These are phyloP conservation scores for Verbena officinalis DNA, from an alignment of 257 asterid genomes.

Conservation along the genomic window DNA sequence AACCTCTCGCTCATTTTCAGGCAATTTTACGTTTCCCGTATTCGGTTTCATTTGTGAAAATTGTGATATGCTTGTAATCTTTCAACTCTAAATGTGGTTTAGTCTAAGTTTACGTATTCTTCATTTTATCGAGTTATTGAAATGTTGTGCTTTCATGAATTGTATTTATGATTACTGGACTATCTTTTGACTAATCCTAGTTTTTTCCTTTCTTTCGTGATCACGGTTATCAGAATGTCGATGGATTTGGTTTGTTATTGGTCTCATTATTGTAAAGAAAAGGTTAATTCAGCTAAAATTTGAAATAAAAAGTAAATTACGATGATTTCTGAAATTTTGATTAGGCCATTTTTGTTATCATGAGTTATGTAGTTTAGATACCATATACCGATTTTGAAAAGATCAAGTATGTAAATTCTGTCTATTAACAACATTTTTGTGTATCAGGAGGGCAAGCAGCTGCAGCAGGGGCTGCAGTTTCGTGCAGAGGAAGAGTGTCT, in stretches of 20 bases:
- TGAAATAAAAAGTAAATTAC: neutral
- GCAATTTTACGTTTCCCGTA: slow-evolving; percentile 24
- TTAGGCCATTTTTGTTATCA: too few species aligned
- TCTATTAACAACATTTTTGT: neutral
- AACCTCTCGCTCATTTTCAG: slow-evolving; percentile 53
- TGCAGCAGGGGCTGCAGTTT: slow-evolving; percentile 57
- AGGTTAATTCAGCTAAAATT: neutral
- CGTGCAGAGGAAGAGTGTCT: slow-evolving; percentile 54
- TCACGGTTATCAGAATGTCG: neutral
- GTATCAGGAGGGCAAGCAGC: slow-evolving; percentile 60
- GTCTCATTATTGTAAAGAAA: neutral
- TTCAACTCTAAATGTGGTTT: neutral
- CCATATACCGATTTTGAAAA: too few species aligned
- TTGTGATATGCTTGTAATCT: neutral
- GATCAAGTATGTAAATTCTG: neutral
- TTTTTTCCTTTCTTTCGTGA: neutral
- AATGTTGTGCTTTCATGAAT: neutral
- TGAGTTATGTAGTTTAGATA: too few species aligned
- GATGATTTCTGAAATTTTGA: neutral
- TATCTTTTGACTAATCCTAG: neutral
- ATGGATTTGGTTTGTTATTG: neutral
- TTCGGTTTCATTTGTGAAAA: neutral
- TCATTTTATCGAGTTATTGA: neutral
- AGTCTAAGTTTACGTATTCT: neutral
- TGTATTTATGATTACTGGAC: neutral